These are phyloP conservation scores for Alternaria ethzedia DNA, from an alignment of 2,329 filamentous ascomycete genomes.

Conservation along the genomic window DNA sequence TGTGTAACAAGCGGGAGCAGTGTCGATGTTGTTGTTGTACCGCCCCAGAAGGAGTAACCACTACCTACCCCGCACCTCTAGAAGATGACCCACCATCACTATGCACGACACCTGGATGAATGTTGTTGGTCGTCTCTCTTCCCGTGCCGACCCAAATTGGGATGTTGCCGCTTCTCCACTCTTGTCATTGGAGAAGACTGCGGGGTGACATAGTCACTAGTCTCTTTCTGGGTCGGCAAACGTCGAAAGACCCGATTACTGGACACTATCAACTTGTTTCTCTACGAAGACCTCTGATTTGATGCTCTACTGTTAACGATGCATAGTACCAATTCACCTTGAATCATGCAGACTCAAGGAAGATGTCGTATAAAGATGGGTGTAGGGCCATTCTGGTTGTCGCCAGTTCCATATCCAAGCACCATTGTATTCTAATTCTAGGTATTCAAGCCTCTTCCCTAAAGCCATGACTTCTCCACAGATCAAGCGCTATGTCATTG, in stretches of 20 bases:
- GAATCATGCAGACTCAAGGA: background rate
- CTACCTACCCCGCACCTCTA: background rate
- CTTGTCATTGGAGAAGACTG: background rate
- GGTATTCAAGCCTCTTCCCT: background rate
- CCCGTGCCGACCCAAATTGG: conserved; percentile 2
- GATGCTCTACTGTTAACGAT: background rate
- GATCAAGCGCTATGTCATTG: conserved; percentile 56
- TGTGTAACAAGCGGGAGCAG: background rate
- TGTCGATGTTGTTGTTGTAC: background rate
- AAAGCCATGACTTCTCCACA: background rate
- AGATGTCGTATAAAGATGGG: background rate
- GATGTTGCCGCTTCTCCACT: background rate
- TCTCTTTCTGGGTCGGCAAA: conserved; percentile 1
- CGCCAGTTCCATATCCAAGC: background rate
- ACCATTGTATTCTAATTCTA: background rate
- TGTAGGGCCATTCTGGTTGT: background rate
- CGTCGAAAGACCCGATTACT: background rate
- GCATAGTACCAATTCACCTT: background rate
- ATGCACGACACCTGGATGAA: background rate
- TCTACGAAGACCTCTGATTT: background rate
- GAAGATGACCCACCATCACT: background rate
- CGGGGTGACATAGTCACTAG: background rate
- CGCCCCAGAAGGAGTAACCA: background rate
- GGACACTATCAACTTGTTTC: background rate
- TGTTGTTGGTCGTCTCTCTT: background rate